These are phyloP conservation scores for Elsinoe necatrix DNA, from an alignment of 2,329 filamentous ascomycete species.

Conservation along the genomic window DNA sequence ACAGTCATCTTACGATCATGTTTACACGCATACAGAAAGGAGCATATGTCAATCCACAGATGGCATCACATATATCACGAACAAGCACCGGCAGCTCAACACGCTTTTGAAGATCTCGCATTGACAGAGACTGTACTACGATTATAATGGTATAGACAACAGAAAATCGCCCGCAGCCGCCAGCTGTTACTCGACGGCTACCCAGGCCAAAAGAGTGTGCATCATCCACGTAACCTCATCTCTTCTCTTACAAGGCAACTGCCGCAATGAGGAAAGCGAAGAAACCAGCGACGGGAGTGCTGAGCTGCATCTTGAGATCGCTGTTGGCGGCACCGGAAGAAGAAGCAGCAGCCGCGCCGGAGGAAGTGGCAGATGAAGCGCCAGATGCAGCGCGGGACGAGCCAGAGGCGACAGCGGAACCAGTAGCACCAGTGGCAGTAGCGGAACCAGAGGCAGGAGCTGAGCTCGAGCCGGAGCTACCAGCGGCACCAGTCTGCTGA, in stretches of 20 bases:
- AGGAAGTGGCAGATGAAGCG: constrained; percentile 21
- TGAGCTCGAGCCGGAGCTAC: constrained; percentile 17
- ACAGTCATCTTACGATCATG: too few relatives aligned
- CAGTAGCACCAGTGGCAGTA: constrained; percentile 15
- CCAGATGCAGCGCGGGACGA: neutral
- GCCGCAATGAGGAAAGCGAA: constrained; percentile 16
- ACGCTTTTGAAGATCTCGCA: constrained; percentile 1
- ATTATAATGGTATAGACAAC: constrained; percentile 13
- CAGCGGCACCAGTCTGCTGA: constrained; percentile 23
- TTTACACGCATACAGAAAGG: too few relatives aligned
- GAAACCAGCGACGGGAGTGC: constrained; percentile 16
- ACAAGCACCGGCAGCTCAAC: neutral
- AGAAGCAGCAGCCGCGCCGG: constrained; percentile 24
- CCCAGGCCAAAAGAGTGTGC: constrained; percentile 3
- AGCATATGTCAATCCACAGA: neutral
- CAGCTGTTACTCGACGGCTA: neutral
- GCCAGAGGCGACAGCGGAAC: constrained; percentile 21
- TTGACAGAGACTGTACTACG: constrained; percentile 13
- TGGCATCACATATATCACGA: neutral
- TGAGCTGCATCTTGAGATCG: constrained; percentile 10
- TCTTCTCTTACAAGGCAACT: constrained; percentile 17
- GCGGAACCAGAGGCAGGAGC: constrained; percentile 20
- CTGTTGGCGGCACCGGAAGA: constrained; percentile 12
- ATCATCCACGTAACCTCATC: neutral
- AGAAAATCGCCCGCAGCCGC: neutral